Conservation (phyloP, 1,284 basidiomycete species). For the Ganoderma lucidum region DNA sequence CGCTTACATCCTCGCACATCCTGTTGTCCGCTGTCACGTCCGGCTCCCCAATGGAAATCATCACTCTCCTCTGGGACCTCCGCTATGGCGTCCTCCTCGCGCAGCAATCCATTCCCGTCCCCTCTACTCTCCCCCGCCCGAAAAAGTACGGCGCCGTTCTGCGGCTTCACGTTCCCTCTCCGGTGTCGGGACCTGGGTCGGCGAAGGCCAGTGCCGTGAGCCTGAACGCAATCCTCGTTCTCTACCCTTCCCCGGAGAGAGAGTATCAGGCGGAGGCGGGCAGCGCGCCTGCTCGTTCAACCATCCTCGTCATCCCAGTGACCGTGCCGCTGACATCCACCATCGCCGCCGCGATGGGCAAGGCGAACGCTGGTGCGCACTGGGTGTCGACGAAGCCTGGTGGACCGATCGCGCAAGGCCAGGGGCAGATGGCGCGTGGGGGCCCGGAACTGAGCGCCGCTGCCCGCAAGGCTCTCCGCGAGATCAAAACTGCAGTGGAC, state of each 20-base stretch:
- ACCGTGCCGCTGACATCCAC: slow-evolving; percentile 59
- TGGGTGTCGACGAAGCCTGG: slow-evolving; percentile 51
- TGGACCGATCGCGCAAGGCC: not conserved
- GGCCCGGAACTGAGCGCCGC: slow-evolving; percentile 38
- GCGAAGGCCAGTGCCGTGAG: slow-evolving; percentile 12
- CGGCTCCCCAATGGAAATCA: slow-evolving; percentile 53
- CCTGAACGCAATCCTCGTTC: slow-evolving; percentile 59
- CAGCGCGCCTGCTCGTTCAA: slow-evolving; percentile 49
- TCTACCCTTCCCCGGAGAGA: slow-evolving; percentile 51
- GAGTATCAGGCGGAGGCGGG: slow-evolving; percentile 23
- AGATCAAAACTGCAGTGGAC: slow-evolving; percentile 41
- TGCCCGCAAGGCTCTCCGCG: slow-evolving; percentile 47
- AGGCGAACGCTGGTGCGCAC: slow-evolving; percentile 51
- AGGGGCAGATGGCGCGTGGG: slow-evolving; percentile 14
- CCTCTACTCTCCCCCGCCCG: slow-evolving; percentile 52
- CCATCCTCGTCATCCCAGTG: slow-evolving; percentile 65
- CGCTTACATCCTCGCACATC: slow-evolving; percentile 70
- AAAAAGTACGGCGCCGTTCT: slow-evolving; percentile 46
- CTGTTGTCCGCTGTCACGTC: slow-evolving; percentile 60
- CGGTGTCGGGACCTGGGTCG: slow-evolving; percentile 22
- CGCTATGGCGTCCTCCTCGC: slow-evolving; percentile 73
- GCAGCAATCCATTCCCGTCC: slow-evolving; percentile 59
- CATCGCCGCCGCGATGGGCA: slow-evolving; percentile 68
- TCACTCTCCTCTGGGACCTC: slow-evolving; percentile 75
- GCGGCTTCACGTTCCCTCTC: slow-evolving; percentile 40